Evolutionary conservation across 2,329 filamentous ascomycete species (phyloP).

Genomic region (Trichoderma endophyticum): DNA sequence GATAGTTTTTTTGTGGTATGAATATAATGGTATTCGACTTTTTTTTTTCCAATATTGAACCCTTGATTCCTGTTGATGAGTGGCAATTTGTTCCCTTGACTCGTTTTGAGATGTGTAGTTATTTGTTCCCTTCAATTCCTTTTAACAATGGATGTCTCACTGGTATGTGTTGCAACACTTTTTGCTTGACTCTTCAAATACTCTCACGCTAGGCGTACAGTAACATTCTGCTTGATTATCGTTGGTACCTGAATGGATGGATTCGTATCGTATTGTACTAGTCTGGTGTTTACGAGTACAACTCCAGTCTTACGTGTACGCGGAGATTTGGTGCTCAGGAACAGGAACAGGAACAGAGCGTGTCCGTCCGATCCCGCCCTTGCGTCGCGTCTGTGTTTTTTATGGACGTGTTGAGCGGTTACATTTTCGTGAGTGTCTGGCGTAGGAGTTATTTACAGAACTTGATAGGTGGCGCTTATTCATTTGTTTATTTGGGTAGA

Average conservation of each 20-base stretch:
- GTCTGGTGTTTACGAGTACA: background rate
- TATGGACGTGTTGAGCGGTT: background rate
- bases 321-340: background rate
- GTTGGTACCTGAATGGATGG: background rate
- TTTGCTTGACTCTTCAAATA: too few species aligned
- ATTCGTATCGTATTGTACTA: too few species aligned
- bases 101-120: too few species aligned
- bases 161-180: too few species aligned
- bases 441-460: background rate
- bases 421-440: background rate
- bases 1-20: background rate
- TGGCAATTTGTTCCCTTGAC: background rate
- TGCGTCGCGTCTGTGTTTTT: background rate
- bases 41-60: background rate
- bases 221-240: background rate
- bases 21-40: background rate
- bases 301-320: background rate
- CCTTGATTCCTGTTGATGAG: background rate
- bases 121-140: too few species aligned
- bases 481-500: background rate
- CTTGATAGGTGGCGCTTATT: background rate
- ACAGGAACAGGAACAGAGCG: background rate
- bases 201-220: background rate
- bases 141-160: too few species aligned
- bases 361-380: background rate